phyloP scores from a whole-genome alignment of 179 eudicot species.

The Drosera spatulata region DNA sequence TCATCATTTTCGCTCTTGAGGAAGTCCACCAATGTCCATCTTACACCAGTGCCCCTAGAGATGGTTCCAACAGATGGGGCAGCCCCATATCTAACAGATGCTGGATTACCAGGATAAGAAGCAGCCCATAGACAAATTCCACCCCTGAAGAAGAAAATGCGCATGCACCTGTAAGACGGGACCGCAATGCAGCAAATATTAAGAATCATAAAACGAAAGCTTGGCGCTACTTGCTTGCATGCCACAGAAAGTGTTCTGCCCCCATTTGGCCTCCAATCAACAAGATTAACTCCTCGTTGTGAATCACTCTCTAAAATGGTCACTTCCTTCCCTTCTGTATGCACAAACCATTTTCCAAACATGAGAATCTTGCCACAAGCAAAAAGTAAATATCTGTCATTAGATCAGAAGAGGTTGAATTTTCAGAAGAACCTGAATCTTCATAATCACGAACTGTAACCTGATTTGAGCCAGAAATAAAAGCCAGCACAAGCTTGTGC shows the following conservation, averaged over 20 bases:
- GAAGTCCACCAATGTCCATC: constrained; percentile 94
- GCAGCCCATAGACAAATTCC: constrained; percentile 96
- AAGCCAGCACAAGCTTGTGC: constrained; percentile 78
- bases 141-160: constrained; percentile 38
- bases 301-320: constrained; percentile 65
- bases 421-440: constrained; percentile 47
- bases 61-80: constrained; percentile 56
- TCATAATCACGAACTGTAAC: constrained; percentile 82
- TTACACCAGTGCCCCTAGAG: constrained; percentile 60
- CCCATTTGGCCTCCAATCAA: constrained; percentile 97
- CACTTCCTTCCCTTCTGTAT: constrained; percentile 63
- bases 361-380: neutral
- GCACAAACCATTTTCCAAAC: constrained; percentile 1
- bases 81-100: constrained; percentile 83
- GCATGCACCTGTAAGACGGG: neutral
- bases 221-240: constrained; percentile 63
- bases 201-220: neutral
- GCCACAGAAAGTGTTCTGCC: constrained; percentile 92
- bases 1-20: constrained; percentile 62
- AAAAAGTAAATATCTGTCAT: neutral
- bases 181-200: neutral
- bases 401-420: neutral
- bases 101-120: constrained; percentile 84
- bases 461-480: constrained; percentile 70
- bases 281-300: constrained; percentile 66